Percentiles rank a stretch among this genome's conserved stretches.
phyloP scores from a whole-genome alignment of 2,329 filamentous ascomycete species.

The Biscogniauxia marginata region DNA sequence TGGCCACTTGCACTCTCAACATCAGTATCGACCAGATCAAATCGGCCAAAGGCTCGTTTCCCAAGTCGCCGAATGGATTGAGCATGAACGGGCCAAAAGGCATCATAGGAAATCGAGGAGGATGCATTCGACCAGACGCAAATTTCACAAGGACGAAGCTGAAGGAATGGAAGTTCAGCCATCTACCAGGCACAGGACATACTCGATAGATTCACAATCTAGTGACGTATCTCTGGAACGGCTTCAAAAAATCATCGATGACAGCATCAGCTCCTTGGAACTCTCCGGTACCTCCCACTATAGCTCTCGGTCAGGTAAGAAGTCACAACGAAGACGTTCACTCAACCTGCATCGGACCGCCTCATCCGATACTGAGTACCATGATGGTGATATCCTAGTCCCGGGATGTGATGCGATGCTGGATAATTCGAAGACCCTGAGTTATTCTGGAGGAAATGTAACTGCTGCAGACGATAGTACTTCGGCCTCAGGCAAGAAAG shows the following conservation, averaged over 20 bases:
- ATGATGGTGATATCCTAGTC: conserved; percentile 78
- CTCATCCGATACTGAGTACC: conserved; percentile 83
- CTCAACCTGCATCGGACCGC: conserved; percentile 45
- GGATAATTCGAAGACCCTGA: conserved; percentile 87
- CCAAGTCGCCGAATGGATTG: conserved; percentile 81
- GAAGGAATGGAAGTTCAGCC: conserved; percentile 14
- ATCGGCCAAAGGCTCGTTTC: conserved; percentile 60
- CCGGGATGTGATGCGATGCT: conserved; percentile 81
- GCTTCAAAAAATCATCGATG: conserved; percentile 76
- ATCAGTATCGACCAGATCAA: conserved; percentile 35
- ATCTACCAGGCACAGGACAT: conserved; percentile 34
- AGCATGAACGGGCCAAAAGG: conserved; percentile 72
- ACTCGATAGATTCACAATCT: conserved; percentile 64
- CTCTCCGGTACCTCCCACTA: conserved; percentile 45
- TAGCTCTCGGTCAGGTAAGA: conserved; percentile 43
- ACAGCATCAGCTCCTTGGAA: conserved; percentile 57
- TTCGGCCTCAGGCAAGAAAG: conserved; percentile 44
- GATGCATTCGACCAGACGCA: conserved; percentile 40
- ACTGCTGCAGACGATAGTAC: conserved; percentile 41
- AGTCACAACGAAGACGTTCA: conserved; percentile 36
- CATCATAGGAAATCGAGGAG: conserved; percentile 52
- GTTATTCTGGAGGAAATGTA: conserved; percentile 61
- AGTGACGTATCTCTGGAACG: conserved; percentile 74
- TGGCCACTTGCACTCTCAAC: conserved; percentile 32
- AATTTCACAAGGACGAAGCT: conserved; percentile 36